Base-by-base conservation (phyloP, 108 stramenopile species). In the Skeletonema potamos region DNA sequence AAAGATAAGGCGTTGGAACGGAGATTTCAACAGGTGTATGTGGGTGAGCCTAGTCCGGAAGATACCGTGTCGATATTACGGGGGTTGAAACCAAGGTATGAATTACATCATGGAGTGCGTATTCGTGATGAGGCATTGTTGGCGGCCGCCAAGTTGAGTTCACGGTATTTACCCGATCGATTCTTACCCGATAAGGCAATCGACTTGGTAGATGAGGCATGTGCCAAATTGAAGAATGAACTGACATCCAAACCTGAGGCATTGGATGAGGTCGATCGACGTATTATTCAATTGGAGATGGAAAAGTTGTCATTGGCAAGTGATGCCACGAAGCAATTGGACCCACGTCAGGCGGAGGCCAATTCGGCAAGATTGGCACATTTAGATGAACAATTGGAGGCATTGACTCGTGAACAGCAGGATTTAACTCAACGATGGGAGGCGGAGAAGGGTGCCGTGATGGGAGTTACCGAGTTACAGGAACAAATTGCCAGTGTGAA, bases 1-100 rank as follows among this genome's bases (percentile, higher is more conserved):
- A 96, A 98, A 71, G 99, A 98, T 68, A 97, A 98, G 83, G 99
- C 99, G 3, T 78, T 99, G 46, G 98, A 98, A 79, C 93, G 99
- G 18, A 87, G 99, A 27, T 99, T 99, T 76, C 99, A 99, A 79
- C 96, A 99, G 71, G 99, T 99, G 9, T 83, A 89, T 72, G 92
- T 99, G 56, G 85, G 87, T 51, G 95, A 99, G 73, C 99, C 99
- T 29, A 85, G 82, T 32, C 96, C 97, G 8, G 99, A 99, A 66
- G 99, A 98, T 72, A 97, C 99, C 43, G 95, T 99, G 37, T 92
- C 92, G 67, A 99, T 99, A 59, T 82, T 99, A 27, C 87, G 99
- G 46, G 99, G 99, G 6, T 66, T 99, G 54, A 98, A 97, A 73
- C 97, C 98, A 3, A 74, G 93, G 12, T 99, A 99, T 62, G 98